These are phyloP conservation scores for Escallonia herrerae DNA, from an alignment of 129 eudicot species.

Conservation along the genomic window DNA sequence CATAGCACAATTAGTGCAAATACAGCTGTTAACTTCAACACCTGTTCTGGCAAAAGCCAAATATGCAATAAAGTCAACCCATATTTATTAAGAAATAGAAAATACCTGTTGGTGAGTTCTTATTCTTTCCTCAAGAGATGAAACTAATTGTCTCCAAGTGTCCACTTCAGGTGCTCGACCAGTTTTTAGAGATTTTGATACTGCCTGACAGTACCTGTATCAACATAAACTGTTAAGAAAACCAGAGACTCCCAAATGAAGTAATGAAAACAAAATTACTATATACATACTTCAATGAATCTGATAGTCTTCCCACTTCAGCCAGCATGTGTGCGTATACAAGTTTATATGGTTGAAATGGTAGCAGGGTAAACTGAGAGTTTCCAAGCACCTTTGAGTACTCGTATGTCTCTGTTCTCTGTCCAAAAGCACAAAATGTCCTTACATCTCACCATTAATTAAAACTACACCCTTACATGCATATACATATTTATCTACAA, in stretches of 20 bases:
- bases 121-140: conserved; percentile 86
- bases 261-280: neutral
- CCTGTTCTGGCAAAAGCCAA: too few relatives aligned
- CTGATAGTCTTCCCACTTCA: conserved; percentile 89
- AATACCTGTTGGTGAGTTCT: conserved; percentile 86
- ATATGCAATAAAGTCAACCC: neutral
- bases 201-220: conserved; percentile 88
- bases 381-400: conserved; percentile 79
- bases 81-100: neutral
- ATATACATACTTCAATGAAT: conserved; percentile 65
- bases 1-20: too few relatives aligned
- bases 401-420: conserved; percentile 94
- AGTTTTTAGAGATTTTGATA: conserved; percentile 69
- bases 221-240: conserved; percentile 14
- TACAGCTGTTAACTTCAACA: too few relatives aligned
- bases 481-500: too few relatives aligned
- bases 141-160: conserved; percentile 53
- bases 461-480: too few relatives aligned
- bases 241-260: neutral
- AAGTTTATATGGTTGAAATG: conserved; percentile 92
- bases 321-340: conserved; percentile 95
- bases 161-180: conserved; percentile 82
- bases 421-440: conserved; percentile 25
- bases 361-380: conserved; percentile 77
- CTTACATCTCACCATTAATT: neutral